These are phyloP conservation scores for Trichoderma asperellum DNA, from an alignment of 2,329 filamentous ascomycete species.

Conservation along the genomic window DNA sequence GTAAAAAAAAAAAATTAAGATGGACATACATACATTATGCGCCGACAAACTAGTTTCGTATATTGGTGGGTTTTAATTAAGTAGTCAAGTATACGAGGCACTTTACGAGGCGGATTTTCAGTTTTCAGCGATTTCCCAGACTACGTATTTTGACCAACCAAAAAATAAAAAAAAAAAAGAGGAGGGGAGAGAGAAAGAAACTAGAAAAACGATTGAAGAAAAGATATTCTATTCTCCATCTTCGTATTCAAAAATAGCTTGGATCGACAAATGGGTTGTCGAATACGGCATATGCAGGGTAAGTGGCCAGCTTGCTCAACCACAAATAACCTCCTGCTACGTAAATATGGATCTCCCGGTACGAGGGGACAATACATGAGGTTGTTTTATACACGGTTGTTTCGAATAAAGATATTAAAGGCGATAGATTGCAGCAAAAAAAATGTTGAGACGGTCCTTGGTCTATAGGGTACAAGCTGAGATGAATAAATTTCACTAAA, in stretches of 20 bases:
- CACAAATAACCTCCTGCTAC: too few species aligned
- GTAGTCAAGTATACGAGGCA: too few species aligned
- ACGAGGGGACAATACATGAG: not conserved
- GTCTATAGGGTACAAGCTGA: not conserved
- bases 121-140: not conserved
- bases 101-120: not conserved
- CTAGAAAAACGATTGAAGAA: too few species aligned
- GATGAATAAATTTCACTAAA: not conserved
- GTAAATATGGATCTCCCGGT: too few species aligned
- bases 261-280: not conserved
- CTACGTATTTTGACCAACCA: not conserved
- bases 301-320: not conserved
- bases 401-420: not conserved
- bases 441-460: not conserved
- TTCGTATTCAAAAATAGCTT: not conserved
- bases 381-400: not conserved
- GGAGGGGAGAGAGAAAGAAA: not conserved
- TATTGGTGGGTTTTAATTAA: too few species aligned
- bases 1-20: too few species aligned
- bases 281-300: not conserved
- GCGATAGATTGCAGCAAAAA: not conserved
- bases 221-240: not conserved
- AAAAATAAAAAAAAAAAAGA: too few species aligned
- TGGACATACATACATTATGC: not conserved
- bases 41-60: too few species aligned